Conservation (phyloP, 1,284 basidiomycete genomes). For the Sanghuangporus sanghuang region DNA sequence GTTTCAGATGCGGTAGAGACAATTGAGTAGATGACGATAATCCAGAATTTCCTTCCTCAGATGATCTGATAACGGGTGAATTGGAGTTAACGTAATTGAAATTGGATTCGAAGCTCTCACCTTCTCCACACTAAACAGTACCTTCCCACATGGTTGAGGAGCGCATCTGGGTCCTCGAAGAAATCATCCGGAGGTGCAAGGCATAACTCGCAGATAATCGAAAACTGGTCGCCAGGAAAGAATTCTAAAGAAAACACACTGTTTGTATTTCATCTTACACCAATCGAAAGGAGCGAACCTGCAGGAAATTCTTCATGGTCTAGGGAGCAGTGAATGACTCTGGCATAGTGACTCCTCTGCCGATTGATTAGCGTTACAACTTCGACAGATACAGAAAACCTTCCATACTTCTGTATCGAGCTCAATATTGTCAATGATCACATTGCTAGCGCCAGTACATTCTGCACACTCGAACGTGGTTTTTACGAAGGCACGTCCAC, state of each 20-base stretch:
- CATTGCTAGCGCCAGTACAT: constrained; percentile 39
- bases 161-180: constrained; percentile 24
- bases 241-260: constrained; percentile 43
- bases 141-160: constrained; percentile 45
- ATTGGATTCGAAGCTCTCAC: constrained; percentile 31
- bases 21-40: constrained; percentile 44
- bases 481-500: constrained; percentile 51
- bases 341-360: constrained; percentile 43
- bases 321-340: constrained; percentile 38
- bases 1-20: constrained; percentile 51
- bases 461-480: constrained; percentile 41
- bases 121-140: constrained; percentile 67
- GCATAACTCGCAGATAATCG: constrained; percentile 47
- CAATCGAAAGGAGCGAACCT: constrained; percentile 21
- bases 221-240: constrained; percentile 57
- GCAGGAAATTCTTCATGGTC: constrained; percentile 31
- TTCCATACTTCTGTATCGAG: constrained; percentile 44
- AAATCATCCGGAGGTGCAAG: constrained; percentile 38
- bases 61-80: constrained; percentile 31
- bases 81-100: neutral
- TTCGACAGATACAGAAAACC: neutral
- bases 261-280: neutral
- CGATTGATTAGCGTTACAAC: neutral
- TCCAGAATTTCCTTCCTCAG: constrained; percentile 38
- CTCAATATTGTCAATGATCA: constrained; percentile 47